Evolutionary conservation across 345 rosid species (phyloP), one percentile per base, ranked within the genome.

Genomic region (Hypericum perforatum): DNA sequence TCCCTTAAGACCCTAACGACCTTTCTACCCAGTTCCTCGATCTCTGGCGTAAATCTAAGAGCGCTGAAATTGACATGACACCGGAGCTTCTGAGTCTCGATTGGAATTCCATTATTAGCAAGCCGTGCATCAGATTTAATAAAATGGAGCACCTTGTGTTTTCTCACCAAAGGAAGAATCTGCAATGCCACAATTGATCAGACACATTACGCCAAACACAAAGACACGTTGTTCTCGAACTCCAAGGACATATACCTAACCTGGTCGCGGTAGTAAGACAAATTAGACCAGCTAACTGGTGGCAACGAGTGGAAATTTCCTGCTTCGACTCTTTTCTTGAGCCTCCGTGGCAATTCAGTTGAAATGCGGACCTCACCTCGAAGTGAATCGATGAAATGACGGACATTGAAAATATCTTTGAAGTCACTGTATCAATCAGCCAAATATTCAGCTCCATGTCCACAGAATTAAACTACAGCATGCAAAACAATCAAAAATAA

Each of bases 361-460:
- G 74, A 43, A 63, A 76, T 64, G 47, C 64, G 69, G 41, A 70
- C 76, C 60, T 79, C 79, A 46, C 76, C 74, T 40, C 76, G 62
- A 69, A 76, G 59, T 7, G 80, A 76, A 4, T 51, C 53, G 40
- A 80, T 72, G 56, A 74, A 76, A 62, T 79, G 74, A 53, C 74
- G 74, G 16, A 79, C 79, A 47, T 76, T 77, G 49, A 74, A 79
- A 58, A 76, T 69, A 61, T 74, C 79, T 41, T 49, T 47, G 52
- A 76, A 76, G 37, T 76, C 73, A 43, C 84, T 79, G 61, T 5
- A 36, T 52, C 41, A 6, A 36, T 14, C 7, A 48, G 22, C 8
- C 52, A 11, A 9, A 15, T 48, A 6, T 3, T 48, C 52, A 22
- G 32, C 4, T 22, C 32, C 32, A 22, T 22, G 4, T 22, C 52